Evolutionary conservation across 257 asterid genomes (phyloP).

Genomic region (Nicotiana tabacum): DNA sequence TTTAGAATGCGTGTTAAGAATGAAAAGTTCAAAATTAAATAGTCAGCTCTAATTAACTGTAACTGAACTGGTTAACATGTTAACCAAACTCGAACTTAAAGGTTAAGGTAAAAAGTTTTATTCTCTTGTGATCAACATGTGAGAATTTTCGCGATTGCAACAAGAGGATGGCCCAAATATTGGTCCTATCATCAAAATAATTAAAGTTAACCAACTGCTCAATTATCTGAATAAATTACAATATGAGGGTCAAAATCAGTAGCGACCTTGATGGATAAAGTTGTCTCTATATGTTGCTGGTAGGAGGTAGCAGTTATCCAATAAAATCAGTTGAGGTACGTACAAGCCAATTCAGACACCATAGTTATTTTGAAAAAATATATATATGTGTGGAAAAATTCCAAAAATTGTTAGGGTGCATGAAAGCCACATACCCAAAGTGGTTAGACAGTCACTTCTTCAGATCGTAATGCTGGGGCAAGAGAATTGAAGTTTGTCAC

Average conservation of each 20-base stretch:
- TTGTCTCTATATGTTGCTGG: too few relatives aligned
- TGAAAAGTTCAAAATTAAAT: background rate
- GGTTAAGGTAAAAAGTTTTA: background rate
- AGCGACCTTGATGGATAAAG: too few relatives aligned
- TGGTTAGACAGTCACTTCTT: background rate
- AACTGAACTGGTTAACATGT: too few relatives aligned
- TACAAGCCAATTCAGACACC: too few relatives aligned
- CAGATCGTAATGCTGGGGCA: background rate
- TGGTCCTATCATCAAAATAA: background rate
- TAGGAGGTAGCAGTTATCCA: accelerated
- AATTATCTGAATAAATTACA: background rate
- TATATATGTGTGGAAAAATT: background rate
- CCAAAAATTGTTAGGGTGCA: background rate
- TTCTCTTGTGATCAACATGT: background rate
- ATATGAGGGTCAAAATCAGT: background rate
- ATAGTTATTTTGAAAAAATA: too few relatives aligned
- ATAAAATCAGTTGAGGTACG: too few relatives aligned
- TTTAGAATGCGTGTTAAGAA: background rate
- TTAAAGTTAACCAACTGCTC: background rate
- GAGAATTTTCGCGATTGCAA: background rate
- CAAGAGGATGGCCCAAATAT: background rate
- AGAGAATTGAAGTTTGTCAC: background rate
- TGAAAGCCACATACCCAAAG: background rate
- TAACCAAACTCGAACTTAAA: background rate
- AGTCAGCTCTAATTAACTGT: too few relatives aligned